Conservation (phyloP, 495 filamentous ascomycete genomes). For the Staphylotrichum longicolle region DNA sequence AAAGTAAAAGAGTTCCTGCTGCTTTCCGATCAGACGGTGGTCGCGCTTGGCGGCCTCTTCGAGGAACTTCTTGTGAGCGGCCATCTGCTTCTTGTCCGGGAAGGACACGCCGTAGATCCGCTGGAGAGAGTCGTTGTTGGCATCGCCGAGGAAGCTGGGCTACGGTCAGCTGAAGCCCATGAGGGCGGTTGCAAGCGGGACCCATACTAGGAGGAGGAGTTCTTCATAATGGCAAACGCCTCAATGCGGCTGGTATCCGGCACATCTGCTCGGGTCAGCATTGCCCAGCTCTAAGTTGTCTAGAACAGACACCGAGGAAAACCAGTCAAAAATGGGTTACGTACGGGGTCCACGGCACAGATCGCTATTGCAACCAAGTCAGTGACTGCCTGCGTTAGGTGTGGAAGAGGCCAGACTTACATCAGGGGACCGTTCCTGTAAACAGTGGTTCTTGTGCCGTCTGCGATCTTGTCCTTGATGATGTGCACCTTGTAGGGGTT, state of each 20-base stretch:
- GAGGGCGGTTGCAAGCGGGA: neutral
- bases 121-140: constrained; percentile 88
- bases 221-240: constrained; percentile 86
- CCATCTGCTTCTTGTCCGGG: constrained; percentile 91
- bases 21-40: constrained; percentile 83
- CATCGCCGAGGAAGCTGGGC: constrained; percentile 75
- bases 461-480: constrained; percentile 86
- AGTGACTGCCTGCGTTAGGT: neutral
- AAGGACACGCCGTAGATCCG: constrained; percentile 96
- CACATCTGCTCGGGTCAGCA: constrained; percentile 51
- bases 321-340: neutral
- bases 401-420: constrained; percentile 7
- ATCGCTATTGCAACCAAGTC: constrained; percentile 29
- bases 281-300: neutral
- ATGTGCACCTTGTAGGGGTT: constrained; percentile 85
- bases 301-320: neutral
- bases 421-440: constrained; percentile 66
- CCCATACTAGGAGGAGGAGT: constrained; percentile 76
- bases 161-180: constrained; percentile 4
- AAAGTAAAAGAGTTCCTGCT: constrained; percentile 97
- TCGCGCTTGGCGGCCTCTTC: constrained; percentile 96
- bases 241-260: constrained; percentile 91
- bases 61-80: constrained; percentile 84
- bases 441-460: constrained; percentile 87
- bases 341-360: constrained; percentile 57